phyloP scores from a whole-genome alignment of 2,329 filamentous ascomycete species.

The Colletotrichum sp. region DNA sequence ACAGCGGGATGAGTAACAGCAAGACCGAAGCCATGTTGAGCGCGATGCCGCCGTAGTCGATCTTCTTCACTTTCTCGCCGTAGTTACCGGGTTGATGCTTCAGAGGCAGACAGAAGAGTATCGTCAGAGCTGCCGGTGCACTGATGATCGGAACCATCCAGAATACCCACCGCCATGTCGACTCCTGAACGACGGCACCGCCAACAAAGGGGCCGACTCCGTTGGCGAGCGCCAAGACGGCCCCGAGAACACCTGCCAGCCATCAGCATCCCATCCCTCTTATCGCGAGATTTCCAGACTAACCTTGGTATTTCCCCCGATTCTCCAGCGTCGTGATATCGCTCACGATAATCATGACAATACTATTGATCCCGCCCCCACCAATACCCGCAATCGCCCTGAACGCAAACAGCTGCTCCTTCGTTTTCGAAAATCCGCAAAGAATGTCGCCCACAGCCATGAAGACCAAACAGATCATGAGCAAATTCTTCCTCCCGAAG shows the following conservation, averaged over 20 bases:
- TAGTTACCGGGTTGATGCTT: slow-evolving; percentile 28
- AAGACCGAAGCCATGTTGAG: slow-evolving; percentile 30
- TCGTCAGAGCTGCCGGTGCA: slow-evolving; percentile 23
- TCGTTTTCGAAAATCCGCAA: slow-evolving; percentile 35
- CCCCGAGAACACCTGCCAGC: slow-evolving; percentile 25
- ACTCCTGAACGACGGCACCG: slow-evolving; percentile 30
- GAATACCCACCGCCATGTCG: slow-evolving; percentile 35
- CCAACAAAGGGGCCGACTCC: slow-evolving; percentile 42
- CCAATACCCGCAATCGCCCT: slow-evolving; percentile 38
- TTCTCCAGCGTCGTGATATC: slow-evolving; percentile 40
- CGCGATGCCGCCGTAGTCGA: slow-evolving; percentile 32
- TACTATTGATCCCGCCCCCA: slow-evolving; percentile 36
- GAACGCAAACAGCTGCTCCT: slow-evolving; percentile 37
- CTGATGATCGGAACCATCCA: slow-evolving; percentile 29
- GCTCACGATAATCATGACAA: slow-evolving; percentile 41
- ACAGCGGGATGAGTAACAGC: slow-evolving; percentile 30
- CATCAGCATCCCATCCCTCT: slow-evolving; percentile 4
- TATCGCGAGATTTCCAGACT: background rate
- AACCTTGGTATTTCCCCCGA: slow-evolving; percentile 35
- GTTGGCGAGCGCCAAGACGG: slow-evolving; percentile 33
- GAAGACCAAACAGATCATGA: slow-evolving; percentile 30
- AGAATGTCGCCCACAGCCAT: slow-evolving; percentile 33
- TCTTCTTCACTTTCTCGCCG: slow-evolving; percentile 27
- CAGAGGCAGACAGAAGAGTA: slow-evolving; percentile 30
- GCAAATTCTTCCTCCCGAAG: slow-evolving; percentile 37